Percentiles rank a stretch among this genome's conserved stretches.
Evolutionary conservation across 768 basidiomycete genomes (phyloP).

Genomic region (Leccinum truebloodii): DNA sequence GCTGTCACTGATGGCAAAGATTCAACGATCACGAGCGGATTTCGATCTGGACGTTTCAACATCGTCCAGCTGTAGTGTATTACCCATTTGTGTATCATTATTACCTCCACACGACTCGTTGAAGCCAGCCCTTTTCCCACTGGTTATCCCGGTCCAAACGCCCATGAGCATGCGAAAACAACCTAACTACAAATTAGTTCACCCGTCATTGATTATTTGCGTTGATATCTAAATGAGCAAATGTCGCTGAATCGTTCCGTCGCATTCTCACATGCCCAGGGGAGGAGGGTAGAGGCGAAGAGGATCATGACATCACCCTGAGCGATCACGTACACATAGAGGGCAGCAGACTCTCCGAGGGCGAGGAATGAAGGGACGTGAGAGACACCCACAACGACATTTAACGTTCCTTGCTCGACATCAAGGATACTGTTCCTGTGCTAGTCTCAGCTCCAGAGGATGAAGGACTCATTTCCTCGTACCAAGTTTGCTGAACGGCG

Average conservation of each 20-base stretch:
- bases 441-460: too few species aligned
- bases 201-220: background rate
- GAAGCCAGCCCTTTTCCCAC: background rate
- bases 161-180: too few species aligned
- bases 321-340: background rate
- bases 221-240: background rate
- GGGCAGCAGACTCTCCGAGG: background rate
- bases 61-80: slow-evolving; percentile 19
- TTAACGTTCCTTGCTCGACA: background rate
- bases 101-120: background rate
- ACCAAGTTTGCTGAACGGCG: background rate
- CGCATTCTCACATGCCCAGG: background rate
- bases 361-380: background rate
- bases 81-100: slow-evolving; percentile 5
- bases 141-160: background rate
- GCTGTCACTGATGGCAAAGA: slow-evolving; percentile 34
- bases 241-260: background rate
- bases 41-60: slow-evolving; percentile 36
- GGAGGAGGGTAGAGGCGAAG: background rate
- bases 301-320: background rate
- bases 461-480: background rate
- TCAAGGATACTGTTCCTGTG: background rate
- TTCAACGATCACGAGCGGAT: slow-evolving; percentile 52
- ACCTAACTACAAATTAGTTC: background rate
- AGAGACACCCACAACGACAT: background rate